Evolutionary conservation across 2,329 filamentous ascomycete species (phyloP).

Genomic region (Sarocladium kiliense): DNA sequence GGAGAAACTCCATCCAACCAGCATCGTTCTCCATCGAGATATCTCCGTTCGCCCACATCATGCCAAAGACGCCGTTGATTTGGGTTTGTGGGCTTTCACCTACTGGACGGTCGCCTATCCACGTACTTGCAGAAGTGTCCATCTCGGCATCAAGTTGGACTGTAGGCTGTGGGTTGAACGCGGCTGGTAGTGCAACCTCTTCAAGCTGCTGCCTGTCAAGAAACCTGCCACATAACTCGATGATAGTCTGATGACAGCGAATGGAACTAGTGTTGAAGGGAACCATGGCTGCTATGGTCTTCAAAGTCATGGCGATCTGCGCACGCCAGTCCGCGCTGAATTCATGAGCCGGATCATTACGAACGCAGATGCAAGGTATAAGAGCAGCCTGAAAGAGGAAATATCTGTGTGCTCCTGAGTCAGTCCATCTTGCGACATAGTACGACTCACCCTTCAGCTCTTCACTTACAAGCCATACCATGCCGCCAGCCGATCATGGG

Average conservation of each 20-base stretch:
- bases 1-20: constrained; percentile 30
- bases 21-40: constrained; percentile 32
- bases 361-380: constrained; percentile 41
- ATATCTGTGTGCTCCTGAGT: constrained; percentile 25
- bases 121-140: not conserved
- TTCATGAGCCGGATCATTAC: constrained; percentile 32
- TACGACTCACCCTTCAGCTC: not conserved
- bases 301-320: constrained; percentile 32
- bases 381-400: constrained; percentile 45
- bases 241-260: constrained; percentile 36
- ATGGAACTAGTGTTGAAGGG: constrained; percentile 33
- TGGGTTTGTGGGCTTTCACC: constrained; percentile 36
- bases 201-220: constrained; percentile 18
- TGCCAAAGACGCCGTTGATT: constrained; percentile 34
- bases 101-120: constrained; percentile 18
- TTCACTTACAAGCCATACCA: not conserved
- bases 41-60: constrained; percentile 42
- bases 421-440: too few relatives aligned
- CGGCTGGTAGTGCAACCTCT: not conserved
- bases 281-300: constrained; percentile 30
- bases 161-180: not conserved
- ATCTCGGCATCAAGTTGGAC: not conserved
- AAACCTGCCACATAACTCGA: constrained; percentile 33
- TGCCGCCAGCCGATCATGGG: not conserved
- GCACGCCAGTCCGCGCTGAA: constrained; percentile 32